These are phyloP conservation scores for Dysphania ambrosioides DNA, from an alignment of 148 eudicot species.

Conservation along the genomic window DNA sequence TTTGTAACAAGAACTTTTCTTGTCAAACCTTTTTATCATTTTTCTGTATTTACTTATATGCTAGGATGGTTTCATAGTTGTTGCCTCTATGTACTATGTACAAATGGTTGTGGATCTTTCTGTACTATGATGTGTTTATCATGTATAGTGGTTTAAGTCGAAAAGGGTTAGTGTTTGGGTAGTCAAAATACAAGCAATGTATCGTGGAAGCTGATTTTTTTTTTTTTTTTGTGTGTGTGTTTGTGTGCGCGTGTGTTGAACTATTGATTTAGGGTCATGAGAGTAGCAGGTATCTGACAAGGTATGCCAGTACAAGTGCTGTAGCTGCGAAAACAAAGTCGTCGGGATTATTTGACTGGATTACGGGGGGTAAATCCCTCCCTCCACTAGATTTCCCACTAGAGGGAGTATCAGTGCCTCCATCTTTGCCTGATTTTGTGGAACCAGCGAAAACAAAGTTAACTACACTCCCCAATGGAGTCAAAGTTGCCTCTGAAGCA, in stretches of 20 bases:
- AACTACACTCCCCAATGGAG: constrained; percentile 82
- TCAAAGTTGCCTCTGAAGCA: constrained; percentile 85
- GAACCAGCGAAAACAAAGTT: constrained; percentile 72
- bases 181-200: not conserved
- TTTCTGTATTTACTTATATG: too few species aligned
- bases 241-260: too few species aligned
- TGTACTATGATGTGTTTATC: not conserved
- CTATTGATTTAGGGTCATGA: constrained; percentile 46
- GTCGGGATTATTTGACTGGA: constrained; percentile 70
- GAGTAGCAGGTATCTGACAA: constrained; percentile 42
- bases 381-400: constrained; percentile 77
- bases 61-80: too few species aligned
- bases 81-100: too few species aligned
- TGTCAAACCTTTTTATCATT: too few species aligned
- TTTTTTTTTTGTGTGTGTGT: too few species aligned
- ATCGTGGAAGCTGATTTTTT: constrained; percentile 10
- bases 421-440: constrained; percentile 70
- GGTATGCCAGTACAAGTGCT: constrained; percentile 75
- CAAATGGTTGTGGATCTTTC: not conserved
- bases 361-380: constrained; percentile 56
- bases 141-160: not conserved
- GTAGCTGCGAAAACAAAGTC: constrained; percentile 57
- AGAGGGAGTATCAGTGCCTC: constrained; percentile 57
- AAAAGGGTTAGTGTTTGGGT: not conserved
- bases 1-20: too few species aligned